phyloP scores from a whole-genome alignment of 768 basidiomycete species.

The Russula lepida region DNA sequence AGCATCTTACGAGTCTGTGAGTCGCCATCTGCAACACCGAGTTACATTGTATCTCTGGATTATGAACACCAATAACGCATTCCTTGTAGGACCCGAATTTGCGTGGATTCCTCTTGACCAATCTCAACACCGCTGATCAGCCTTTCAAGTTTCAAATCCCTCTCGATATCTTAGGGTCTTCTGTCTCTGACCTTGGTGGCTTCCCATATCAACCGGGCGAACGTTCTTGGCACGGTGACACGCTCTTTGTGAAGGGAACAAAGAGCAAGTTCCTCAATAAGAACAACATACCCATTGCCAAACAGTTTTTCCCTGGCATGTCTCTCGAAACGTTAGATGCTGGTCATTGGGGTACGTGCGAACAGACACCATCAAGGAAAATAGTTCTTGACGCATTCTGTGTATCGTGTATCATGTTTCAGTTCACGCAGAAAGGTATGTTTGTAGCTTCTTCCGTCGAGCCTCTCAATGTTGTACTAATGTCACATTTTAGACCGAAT shows the following conservation, averaged over 20 bases:
- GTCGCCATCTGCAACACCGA: slow-evolving; percentile 10
- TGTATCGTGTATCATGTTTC: slow-evolving; percentile 31
- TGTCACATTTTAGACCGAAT: slow-evolving; percentile 34
- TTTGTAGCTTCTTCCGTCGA: background rate
- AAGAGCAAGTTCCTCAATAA: slow-evolving; percentile 76
- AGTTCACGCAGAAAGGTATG: slow-evolving; percentile 78
- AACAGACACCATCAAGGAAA: background rate
- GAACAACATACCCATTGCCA: slow-evolving; percentile 51
- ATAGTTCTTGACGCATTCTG: background rate
- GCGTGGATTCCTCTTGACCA: slow-evolving; percentile 82
- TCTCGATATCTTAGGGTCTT: slow-evolving; percentile 49
- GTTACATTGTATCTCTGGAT: background rate
- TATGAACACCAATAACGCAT: background rate
- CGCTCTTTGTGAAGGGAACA: slow-evolving; percentile 71
- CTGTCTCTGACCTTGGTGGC: slow-evolving; percentile 60
- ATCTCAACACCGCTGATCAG: slow-evolving; percentile 41
- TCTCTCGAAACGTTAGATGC: slow-evolving; percentile 56
- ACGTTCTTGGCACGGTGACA: slow-evolving; percentile 45
- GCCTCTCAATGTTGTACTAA: background rate
- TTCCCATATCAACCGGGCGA: slow-evolving; percentile 67
- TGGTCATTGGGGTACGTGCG: slow-evolving; percentile 74
- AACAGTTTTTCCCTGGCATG: slow-evolving; percentile 68
- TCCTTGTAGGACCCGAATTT: slow-evolving; percentile 56
- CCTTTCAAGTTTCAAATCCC: slow-evolving; percentile 67
- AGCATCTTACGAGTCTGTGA: slow-evolving; percentile 51